Evolutionary conservation across 1,139 yeast species (phyloP), one percentile per base, ranked within the genome.

Genomic region (Citeromyces siamensis): DNA sequence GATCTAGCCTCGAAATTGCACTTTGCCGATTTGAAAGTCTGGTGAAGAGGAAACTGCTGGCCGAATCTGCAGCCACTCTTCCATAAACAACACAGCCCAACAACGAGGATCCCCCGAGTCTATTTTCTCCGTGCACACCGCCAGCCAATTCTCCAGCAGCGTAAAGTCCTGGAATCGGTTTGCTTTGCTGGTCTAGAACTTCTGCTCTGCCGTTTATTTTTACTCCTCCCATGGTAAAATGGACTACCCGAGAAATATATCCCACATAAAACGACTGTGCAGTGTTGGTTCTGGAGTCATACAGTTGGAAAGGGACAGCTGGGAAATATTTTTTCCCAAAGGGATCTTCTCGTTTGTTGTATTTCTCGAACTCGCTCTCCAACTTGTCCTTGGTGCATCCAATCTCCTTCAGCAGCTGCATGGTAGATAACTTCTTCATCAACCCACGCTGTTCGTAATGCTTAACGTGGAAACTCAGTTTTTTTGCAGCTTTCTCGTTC

Each of bases 211-310:
- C 68, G 49, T 79, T 72, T 49, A 80, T 77, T 51, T 72, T 72
- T 22, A 80, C 77, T 32, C 94, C 94, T 26, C 94, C 94, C 86
- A 82, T 79, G 6, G 94, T 81, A 59, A 81, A 83, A 52, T 83
- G 94, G 29, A 83, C 71, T 2, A 82, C 93, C 32, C 93, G 74
- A 2, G 90, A 79, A 35, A 80, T 68, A 44, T 60, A 67, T 1
- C 79, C 72, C 20, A 71, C 72, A 47, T 68, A 70, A 37, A 48
- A 52, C 28, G 41, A 44, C 40, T 47, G 56, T 22, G 43, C 46
- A 23, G 19, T 38, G 21, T 8, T 16, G 12, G 23, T 23, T 19
- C 27, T 32, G n/a, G 29, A 17, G 9, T 39, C 38, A 7, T 20
- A 3, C 14, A 51, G 36, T 17, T 53, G 55, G 39, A 68, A 59